phyloP scores from a whole-genome alignment of 306 rosid species.

The Rosa rugosa region DNA sequence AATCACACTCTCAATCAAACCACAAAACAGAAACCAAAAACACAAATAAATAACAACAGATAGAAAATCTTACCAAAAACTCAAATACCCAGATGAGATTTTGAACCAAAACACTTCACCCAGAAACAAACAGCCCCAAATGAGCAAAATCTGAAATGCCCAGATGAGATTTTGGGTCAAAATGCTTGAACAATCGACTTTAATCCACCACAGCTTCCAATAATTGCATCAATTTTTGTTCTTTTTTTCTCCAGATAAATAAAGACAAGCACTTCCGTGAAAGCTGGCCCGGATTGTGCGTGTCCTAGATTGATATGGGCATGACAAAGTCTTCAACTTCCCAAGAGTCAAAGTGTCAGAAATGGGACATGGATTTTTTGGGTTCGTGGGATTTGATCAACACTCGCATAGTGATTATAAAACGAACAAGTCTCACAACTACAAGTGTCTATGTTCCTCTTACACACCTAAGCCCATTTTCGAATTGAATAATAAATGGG shows the following conservation, averaged over 20 bases:
- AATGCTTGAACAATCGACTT: conserved; percentile 4
- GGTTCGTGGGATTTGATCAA: background rate
- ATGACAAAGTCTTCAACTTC: background rate
- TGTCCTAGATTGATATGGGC: conserved; percentile 31
- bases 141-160: conserved; percentile 17
- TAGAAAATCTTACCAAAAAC: conserved; percentile 16
- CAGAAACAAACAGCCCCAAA: background rate
- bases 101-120: conserved; percentile 1
- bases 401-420: background rate
- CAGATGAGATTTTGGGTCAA: conserved; percentile 30
- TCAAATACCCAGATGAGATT: conserved; percentile 29
- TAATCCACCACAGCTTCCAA: conserved; percentile 24
- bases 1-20: conserved; percentile 11
- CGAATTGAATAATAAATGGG: conserved; percentile 13
- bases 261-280: conserved; percentile 22
- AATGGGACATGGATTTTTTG: background rate
- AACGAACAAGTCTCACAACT: background rate
- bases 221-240: conserved; percentile 21
- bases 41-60: background rate
- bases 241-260: background rate
- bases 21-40: background rate
- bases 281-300: conserved; percentile 31
- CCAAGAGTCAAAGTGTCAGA: conserved; percentile 26
- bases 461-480: conserved; percentile 19
- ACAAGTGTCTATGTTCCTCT: background rate